Base-by-base conservation (phyloP, 2,329 filamentous ascomycete genomes). In the Apiospora phragmitis region DNA sequence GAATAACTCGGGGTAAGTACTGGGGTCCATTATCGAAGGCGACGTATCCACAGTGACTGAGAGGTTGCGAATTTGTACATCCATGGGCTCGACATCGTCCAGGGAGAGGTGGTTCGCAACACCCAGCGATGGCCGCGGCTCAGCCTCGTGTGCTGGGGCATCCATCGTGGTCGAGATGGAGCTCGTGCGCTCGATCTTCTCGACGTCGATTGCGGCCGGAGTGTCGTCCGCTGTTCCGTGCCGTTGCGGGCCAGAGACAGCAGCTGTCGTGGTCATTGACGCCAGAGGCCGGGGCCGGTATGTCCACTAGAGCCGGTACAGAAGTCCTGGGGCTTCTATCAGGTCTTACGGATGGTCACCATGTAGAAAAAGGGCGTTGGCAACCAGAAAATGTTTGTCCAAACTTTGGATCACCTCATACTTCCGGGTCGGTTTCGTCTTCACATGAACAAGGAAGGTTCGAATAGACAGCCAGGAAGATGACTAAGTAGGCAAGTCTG, bases 31-130 rank as follows among this genome's bases (percentile, higher is more conserved):
- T 76, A 85, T 83, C 45, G 86, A 87, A 4, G 89, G 88, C 1
- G 88, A 86, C 1, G 88, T 87, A 71, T 91, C 86, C 24, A 91
- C 88, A 0, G 83, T 85, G 9, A 91, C 87, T 1, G 83, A 82
- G 14, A 87, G 80, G 70, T 84, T 78, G 51, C 85, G 81, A 24
- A 87, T 80, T 69, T 82, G 81, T 68, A 87, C 82, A 68, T 85
- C 81, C 24, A 85, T 83, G 11, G 83, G 81, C 26, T 84, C 80
- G n/a, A 86, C 84, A 74, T 81, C 83, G 43, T 71, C 71, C 47
- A 73, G 47, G 12, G 72, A 73, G 9, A 73, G 55, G 8, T 66
- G 70, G 26, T 66, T 68, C 18, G 67, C 67, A 29, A 35, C 68
- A 21, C 70, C 68, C 1, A 69, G 41, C 12, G 69, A 69, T 21